Evolutionary conservation across 73 alveolate genomes (phyloP).

Genomic region (Paraurostyla sp.): DNA sequence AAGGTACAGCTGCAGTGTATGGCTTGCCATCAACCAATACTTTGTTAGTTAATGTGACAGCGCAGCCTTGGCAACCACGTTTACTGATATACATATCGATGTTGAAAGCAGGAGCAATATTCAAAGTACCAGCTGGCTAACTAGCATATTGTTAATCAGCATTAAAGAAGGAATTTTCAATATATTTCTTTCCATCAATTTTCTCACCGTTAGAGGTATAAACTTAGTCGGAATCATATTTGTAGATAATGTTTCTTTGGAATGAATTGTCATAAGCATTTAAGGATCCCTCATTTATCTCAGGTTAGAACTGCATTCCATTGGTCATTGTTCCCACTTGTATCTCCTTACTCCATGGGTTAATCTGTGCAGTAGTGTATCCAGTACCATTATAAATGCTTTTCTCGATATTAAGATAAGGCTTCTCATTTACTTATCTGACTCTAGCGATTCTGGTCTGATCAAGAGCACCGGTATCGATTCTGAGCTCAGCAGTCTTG

Average conservation of each 20-base stretch:
- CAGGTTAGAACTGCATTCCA: constrained; percentile 18
- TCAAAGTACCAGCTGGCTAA: not conserved
- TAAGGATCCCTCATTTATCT: not conserved
- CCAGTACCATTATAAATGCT: not conserved
- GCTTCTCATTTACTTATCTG: constrained; percentile 13
- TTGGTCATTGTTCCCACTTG: not conserved
- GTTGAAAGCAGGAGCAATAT: constrained; percentile 24
- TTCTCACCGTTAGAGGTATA: not conserved
- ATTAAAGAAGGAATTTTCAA: not conserved
- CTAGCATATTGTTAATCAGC: not conserved
- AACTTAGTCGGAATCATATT: not conserved
- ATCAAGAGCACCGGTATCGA: constrained; percentile 31
- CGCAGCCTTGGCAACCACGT: not conserved
- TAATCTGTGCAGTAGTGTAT: not conserved
- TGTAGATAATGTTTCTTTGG: not conserved
- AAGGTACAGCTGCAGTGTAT: not conserved
- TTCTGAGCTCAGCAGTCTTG: not conserved
- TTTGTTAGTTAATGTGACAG: not conserved
- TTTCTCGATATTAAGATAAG: not conserved
- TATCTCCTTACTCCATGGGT: constrained; percentile 5
- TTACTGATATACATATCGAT: not conserved
- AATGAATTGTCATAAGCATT: not conserved
- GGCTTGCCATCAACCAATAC: not conserved
- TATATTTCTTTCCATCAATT: not conserved
- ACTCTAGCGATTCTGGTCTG: not conserved